Conservation (phyloP, 2,329 filamentous ascomycete species). For the Zymoseptoria crescenta region DNA sequence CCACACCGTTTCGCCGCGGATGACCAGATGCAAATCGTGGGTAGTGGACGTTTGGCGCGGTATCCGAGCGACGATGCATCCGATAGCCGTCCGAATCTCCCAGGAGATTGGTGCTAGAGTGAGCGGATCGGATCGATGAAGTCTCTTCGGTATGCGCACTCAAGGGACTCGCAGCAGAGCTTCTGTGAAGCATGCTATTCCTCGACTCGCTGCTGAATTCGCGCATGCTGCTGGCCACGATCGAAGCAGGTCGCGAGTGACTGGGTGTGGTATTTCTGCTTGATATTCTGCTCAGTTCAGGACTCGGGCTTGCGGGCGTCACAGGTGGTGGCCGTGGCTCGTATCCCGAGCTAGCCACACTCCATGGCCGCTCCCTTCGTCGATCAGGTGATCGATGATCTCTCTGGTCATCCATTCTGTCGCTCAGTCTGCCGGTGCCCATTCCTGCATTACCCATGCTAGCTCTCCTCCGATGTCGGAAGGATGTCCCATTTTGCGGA, state of each 20-base stretch:
- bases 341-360: conserved; percentile 24
- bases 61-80: conserved; percentile 27
- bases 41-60: conserved; percentile 31
- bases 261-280: conserved; percentile 27
- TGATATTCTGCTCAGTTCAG: conserved; percentile 43
- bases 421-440: conserved; percentile 25
- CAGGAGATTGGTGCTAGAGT: conserved; percentile 26
- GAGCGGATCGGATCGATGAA: conserved; percentile 25
- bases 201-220: conserved; percentile 24
- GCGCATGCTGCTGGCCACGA: conserved; percentile 27
- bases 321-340: conserved; percentile 55
- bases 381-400: conserved; percentile 43
- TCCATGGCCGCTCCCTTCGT: conserved; percentile 31
- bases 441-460: conserved; percentile 46
- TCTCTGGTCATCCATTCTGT: conserved; percentile 42
- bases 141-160: conserved; percentile 29
- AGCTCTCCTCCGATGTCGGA: conserved; percentile 46
- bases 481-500: conserved; percentile 48
- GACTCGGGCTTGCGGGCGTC: conserved; percentile 52
- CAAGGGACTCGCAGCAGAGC: conserved; percentile 23
- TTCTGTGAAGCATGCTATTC: conserved; percentile 25
- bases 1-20: conserved; percentile 56
- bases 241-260: conserved; percentile 27
- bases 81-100: conserved; percentile 21
- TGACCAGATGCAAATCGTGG: conserved; percentile 55